Percentiles rank a stretch among this genome's conserved stretches.
phyloP scores from a whole-genome alignment of 139 green algal species.

The Nannochloris sp. region DNA sequence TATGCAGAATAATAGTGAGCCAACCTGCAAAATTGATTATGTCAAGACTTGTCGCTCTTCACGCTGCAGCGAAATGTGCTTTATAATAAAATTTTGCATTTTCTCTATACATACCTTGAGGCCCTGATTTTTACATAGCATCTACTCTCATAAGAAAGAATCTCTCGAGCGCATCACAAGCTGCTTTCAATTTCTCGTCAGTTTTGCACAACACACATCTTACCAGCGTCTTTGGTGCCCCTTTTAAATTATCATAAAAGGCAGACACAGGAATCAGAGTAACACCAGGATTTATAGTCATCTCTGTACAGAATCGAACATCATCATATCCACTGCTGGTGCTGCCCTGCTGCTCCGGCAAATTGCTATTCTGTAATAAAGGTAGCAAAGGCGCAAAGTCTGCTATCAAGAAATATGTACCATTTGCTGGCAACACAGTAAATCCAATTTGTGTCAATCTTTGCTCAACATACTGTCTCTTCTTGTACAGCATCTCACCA shows the following conservation, averaged over 20 bases:
- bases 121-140: too few relatives aligned
- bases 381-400: slow-evolving; percentile 36
- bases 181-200: slow-evolving; percentile 56
- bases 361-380: slow-evolving; percentile 9
- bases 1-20: too few relatives aligned
- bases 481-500: slow-evolving; percentile 29
- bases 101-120: not conserved
- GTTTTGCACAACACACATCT: slow-evolving; percentile 79
- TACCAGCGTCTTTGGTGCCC: slow-evolving; percentile 36
- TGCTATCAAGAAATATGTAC: slow-evolving; percentile 75
- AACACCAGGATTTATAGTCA: slow-evolving; percentile 62
- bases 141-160: slow-evolving; percentile 33
- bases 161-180: slow-evolving; percentile 27
- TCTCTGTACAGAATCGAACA: slow-evolving; percentile 48
- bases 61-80: too few relatives aligned
- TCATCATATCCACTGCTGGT: not conserved
- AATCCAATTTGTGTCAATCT: slow-evolving; percentile 54
- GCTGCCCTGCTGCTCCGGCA: slow-evolving; percentile 20
- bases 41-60: too few relatives aligned
- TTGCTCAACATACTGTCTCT: slow-evolving; percentile 38
- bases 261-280: slow-evolving; percentile 60
- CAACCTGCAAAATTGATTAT: too few relatives aligned
- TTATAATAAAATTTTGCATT: too few relatives aligned
- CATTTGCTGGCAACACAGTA: slow-evolving; percentile 31
- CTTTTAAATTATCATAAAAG: slow-evolving; percentile 32